Conservation (phyloP, 2,329 filamentous ascomycete species). For the Colletotrichum sidae region DNA sequence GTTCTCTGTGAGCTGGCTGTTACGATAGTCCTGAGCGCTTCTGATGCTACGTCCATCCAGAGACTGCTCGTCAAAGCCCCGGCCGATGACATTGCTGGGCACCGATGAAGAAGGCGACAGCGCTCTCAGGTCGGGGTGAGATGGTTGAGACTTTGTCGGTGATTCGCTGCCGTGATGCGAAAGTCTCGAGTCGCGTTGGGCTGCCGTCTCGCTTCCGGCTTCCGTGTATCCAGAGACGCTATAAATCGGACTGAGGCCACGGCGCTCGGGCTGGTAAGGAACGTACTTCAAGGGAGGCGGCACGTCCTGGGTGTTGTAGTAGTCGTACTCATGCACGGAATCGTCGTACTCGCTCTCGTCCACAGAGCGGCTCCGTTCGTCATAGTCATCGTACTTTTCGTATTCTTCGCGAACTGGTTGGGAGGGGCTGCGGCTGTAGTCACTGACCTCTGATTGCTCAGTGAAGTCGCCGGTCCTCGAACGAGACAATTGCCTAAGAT, state of each 20-base stretch:
- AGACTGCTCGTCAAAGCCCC: constrained; percentile 65
- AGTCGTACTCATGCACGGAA: constrained; percentile 56
- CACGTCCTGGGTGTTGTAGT: constrained; percentile 71
- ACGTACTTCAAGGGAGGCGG: constrained; percentile 73
- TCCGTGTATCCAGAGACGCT: constrained; percentile 90
- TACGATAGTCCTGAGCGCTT: constrained; percentile 68
- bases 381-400: constrained; percentile 56
- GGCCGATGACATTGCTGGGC: constrained; percentile 58
- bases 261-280: constrained; percentile 76
- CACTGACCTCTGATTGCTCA: constrained; percentile 51
- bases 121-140: constrained; percentile 52
- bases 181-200: constrained; percentile 67
- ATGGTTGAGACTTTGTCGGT: constrained; percentile 63
- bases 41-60: constrained; percentile 65
- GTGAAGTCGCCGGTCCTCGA: constrained; percentile 46
- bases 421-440: constrained; percentile 56
- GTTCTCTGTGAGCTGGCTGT: constrained; percentile 62
- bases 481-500: constrained; percentile 66
- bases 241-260: constrained; percentile 87
- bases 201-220: constrained; percentile 69
- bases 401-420: constrained; percentile 52
- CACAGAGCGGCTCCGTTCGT: constrained; percentile 22
- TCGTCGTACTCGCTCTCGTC: constrained; percentile 52
- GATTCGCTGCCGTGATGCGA: constrained; percentile 62
- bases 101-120: constrained; percentile 69